Evolutionary conservation across 176 grass and related monocot genomes (phyloP).

Genomic region (Ampelocalamus luodianensis): DNA sequence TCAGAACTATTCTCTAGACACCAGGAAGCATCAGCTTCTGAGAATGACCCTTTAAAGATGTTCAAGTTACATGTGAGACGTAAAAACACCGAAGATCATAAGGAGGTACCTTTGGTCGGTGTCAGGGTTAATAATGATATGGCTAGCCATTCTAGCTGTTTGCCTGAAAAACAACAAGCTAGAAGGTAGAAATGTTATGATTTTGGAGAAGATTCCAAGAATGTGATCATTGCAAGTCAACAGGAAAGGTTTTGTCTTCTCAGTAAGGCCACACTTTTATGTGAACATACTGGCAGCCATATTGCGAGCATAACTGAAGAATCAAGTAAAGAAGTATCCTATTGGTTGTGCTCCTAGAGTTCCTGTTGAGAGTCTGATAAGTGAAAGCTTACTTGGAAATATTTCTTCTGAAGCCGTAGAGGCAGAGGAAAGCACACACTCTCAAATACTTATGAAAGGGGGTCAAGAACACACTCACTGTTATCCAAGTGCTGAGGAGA

Average conservation of each 20-base stretch:
- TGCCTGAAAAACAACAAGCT: conserved; percentile 22
- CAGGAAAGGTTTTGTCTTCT: conserved; percentile 8
- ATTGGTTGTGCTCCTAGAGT: conserved; percentile 27
- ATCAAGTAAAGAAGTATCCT: conserved; percentile 23
- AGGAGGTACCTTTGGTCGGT: background rate
- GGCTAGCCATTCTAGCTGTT: conserved; percentile 4
- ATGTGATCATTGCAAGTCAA: conserved; percentile 26
- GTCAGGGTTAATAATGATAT: conserved; percentile 22
- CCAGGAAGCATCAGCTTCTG: conserved; percentile 30
- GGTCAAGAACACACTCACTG: conserved; percentile 41
- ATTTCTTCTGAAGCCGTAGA: conserved; percentile 31
- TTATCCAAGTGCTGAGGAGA: conserved; percentile 27
- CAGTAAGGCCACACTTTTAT: background rate
- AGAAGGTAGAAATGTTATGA: conserved; percentile 19
- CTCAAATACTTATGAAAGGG: conserved; percentile 36
- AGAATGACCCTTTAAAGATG: conserved; percentile 17
- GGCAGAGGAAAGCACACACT: conserved; percentile 45
- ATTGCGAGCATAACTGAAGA: conserved; percentile 17
- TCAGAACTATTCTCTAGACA: background rate
- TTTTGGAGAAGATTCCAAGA: conserved; percentile 27
- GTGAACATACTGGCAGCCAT: conserved; percentile 22
- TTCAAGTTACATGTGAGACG: conserved; percentile 27
- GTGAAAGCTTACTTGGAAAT: conserved; percentile 37
- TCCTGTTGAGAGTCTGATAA: conserved; percentile 30
- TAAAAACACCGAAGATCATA: conserved; percentile 24